A percentile compares a stretch with the other conserved stretches of the same genome.
Conservation (phyloP, 1,284 basidiomycete species). For the Pterulicium gracile region DNA sequence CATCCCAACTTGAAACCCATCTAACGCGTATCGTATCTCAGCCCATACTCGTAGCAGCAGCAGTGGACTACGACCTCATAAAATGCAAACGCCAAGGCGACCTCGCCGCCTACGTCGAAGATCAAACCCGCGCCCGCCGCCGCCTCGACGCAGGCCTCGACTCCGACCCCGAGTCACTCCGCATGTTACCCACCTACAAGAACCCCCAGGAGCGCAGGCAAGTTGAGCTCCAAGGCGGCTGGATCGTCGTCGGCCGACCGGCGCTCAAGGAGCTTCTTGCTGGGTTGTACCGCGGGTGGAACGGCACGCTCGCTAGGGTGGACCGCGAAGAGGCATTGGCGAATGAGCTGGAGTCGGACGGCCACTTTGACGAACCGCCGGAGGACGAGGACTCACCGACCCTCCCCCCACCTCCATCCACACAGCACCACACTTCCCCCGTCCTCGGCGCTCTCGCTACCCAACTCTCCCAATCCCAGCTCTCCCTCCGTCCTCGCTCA, state of each 20-base stretch:
- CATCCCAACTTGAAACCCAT: conserved; percentile 2
- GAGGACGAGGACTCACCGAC: conserved; percentile 25
- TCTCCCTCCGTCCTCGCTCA: conserved; percentile 15
- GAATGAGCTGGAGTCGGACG: conserved; percentile 59
- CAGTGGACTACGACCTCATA: conserved; percentile 84
- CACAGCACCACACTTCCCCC: conserved; percentile 21
- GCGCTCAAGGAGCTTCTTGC: conserved; percentile 93
- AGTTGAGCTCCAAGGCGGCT: conserved; percentile 71
- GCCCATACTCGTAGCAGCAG: conserved; percentile 92
- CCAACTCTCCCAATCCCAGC: conserved; percentile 13
- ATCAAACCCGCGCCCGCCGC: conserved; percentile 58
- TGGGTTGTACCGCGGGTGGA: conserved; percentile 82
- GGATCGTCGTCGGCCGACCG: conserved; percentile 82
- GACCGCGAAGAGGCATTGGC: conserved; percentile 74
- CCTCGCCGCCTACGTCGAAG: conserved; percentile 64
- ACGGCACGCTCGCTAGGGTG: conserved; percentile 56
- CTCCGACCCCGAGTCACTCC: conserved; percentile 26
- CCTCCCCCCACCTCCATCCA: conserved; percentile 7
- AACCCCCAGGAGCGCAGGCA: conserved; percentile 45
- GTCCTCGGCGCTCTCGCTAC: conserved; percentile 31
- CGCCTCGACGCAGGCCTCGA: conserved; percentile 57
- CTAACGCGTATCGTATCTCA: conserved; percentile 19
- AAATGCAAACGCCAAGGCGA: conserved; percentile 81
- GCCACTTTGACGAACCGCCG: conserved; percentile 59
- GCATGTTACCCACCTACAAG: conserved; percentile 47